Conservation (phyloP, 2,329 filamentous ascomycete genomes). For the Leptographium flavum region DNA sequence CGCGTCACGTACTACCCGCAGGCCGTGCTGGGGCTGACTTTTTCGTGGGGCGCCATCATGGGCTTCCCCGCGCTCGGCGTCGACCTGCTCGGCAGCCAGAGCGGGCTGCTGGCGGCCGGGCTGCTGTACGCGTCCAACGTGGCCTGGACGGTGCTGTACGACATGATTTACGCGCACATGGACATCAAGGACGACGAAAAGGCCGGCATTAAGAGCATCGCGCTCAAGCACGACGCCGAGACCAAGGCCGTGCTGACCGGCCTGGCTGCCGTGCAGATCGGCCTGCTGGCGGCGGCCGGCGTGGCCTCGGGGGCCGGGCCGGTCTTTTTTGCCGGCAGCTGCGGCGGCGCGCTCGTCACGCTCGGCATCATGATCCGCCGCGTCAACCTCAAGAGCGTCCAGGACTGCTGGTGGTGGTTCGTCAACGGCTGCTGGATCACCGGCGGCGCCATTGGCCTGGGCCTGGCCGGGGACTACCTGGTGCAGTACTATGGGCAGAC, state of each 20-base stretch:
- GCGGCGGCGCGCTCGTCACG: conserved; percentile 46
- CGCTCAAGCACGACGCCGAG: conserved; percentile 60
- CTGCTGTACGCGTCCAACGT: conserved; percentile 66
- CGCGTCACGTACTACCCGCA: conserved; percentile 80
- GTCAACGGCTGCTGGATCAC: conserved; percentile 57
- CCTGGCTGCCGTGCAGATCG: conserved; percentile 54
- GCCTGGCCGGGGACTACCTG: conserved; percentile 46
- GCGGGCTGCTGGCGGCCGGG: conserved; percentile 50
- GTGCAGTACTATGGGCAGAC: conserved; percentile 25
- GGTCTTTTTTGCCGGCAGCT: conserved; percentile 53
- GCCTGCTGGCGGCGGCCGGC: conserved; percentile 56
- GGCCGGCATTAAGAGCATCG: conserved; percentile 80
- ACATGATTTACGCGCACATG: conserved; percentile 91
- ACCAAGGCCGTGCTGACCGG: conserved; percentile 64
- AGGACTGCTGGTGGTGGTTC: conserved; percentile 67
- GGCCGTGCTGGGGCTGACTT: conserved; percentile 67
- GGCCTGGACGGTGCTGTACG: conserved; percentile 77
- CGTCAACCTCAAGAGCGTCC: conserved; percentile 50
- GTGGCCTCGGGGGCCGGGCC: conserved; percentile 51
- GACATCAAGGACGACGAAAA: conserved; percentile 76
- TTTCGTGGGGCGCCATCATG: conserved; percentile 82
- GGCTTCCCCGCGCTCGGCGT: conserved; percentile 74
- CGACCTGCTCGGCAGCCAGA: conserved; percentile 50
- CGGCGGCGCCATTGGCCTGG: conserved; percentile 45
- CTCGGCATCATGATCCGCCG: conserved; percentile 53